Base-by-base conservation (phyloP, 148 eudicot species). In the Silene conica region DNA sequence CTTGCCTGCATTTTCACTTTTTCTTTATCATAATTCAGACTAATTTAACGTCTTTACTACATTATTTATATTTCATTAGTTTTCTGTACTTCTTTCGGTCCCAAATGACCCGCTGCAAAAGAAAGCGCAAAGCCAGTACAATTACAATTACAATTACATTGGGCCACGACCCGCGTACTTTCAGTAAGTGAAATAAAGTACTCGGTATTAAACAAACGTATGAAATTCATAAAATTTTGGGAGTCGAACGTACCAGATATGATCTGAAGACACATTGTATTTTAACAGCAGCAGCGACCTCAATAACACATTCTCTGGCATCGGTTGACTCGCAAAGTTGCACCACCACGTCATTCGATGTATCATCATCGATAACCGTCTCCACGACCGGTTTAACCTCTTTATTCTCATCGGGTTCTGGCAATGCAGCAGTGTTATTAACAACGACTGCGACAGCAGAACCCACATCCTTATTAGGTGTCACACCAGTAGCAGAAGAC, bases 241-340 rank as follows among this genome's bases (percentile, higher is more conserved):
- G 2, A 26, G 28, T 26, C 28, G 2, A 1, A 12, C 80, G 12
- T 88, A 93, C 98, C 89, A 94, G 73, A 77, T 88, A 87, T 14
- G 86, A 86, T 19, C 96, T 88, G 64, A 85, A 94, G 5, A 88
- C 86, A 14, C 93, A 84, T 52, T 94, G 98, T 78, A 94, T 94
- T 89, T 80, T 89, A 41, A 73, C 72, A 6, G 97, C 97, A 22
- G 93, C 90, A 22, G 81, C 87, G 63, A 84, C 92, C 65, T 84
- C 90, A 22, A 76, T 31, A 0, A 61, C 77, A 50, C 58, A 25
- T 18, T 63, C 75, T 67, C 79, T 81, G 46, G 65, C 80, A 3
- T 82, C 43, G 9, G 56, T 60, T 4, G 25, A 57, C 6, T 69
- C 64, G 4, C 74, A 78, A 18, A 72, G 41, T 52, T 73, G 71